Evolutionary conservation across 2,329 filamentous ascomycete species (phyloP).

Genomic region (Reticulascus tulasneorum): DNA sequence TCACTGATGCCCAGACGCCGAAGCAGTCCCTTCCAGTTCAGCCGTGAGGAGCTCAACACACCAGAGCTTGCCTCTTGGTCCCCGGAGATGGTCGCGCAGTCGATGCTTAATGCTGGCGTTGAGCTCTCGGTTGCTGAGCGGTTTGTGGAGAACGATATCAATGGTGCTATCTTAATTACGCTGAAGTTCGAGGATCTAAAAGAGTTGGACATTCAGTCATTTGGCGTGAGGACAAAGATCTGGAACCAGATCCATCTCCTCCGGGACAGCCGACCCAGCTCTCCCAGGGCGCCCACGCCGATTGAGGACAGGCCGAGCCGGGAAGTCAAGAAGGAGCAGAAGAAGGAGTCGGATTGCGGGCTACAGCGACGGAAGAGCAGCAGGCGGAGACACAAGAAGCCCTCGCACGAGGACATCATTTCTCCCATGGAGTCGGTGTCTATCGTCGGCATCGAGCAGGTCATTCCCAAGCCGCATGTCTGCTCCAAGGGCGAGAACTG

Average conservation of each 20-base stretch:
- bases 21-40: slow-evolving; percentile 53
- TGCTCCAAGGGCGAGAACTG: slow-evolving; percentile 87
- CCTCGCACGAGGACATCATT: slow-evolving; percentile 59
- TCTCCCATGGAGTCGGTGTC: slow-evolving; percentile 80
- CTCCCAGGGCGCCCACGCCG: slow-evolving; percentile 52
- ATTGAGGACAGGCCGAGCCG: slow-evolving; percentile 57
- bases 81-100: slow-evolving; percentile 74
- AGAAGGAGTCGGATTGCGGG: slow-evolving; percentile 31
- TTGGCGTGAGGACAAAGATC: slow-evolving; percentile 73
- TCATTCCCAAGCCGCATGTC: slow-evolving; percentile 77
- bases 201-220: slow-evolving; percentile 76
- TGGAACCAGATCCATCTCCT: slow-evolving; percentile 77
- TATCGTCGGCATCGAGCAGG: slow-evolving; percentile 87
- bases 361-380: slow-evolving; percentile 35
- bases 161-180: slow-evolving; percentile 80
- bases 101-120: slow-evolving; percentile 81
- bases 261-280: slow-evolving; percentile 49
- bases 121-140: slow-evolving; percentile 74
- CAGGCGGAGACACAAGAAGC: slow-evolving; percentile 32
- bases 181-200: slow-evolving; percentile 85
- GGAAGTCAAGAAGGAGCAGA: slow-evolving; percentile 41
- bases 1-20: slow-evolving; percentile 25
- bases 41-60: slow-evolving; percentile 53
- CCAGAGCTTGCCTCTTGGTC: slow-evolving; percentile 63
- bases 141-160: slow-evolving; percentile 91